Evolutionary conservation across 345 rosid genomes (phyloP).

Genomic region (Populus tremula): DNA sequence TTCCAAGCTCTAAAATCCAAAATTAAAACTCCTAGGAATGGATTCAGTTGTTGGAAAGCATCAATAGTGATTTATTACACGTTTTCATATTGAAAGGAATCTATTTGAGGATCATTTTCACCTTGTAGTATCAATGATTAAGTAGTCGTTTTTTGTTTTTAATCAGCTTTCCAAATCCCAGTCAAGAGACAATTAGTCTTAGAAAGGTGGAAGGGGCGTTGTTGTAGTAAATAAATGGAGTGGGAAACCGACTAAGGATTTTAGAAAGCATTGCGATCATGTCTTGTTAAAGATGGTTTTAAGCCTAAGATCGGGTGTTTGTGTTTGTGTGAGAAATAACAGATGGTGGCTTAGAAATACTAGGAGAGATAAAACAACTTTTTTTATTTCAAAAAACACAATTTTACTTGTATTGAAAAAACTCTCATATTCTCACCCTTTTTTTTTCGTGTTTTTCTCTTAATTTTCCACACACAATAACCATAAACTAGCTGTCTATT

Average conservation of each 20-base stretch:
- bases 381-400: no score
- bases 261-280: constrained; percentile 28
- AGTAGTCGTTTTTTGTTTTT: constrained; percentile 6
- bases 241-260: constrained; percentile 72
- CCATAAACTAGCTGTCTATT: no score
- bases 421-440: no score
- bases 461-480: no score
- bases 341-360: no score
- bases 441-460: no score
- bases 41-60: neutral
- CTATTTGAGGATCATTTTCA: neutral
- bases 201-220: constrained; percentile 70
- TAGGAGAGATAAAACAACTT: no score
- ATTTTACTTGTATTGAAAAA: no score
- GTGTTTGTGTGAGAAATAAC: no score
- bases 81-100: neutral
- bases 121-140: neutral
- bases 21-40: neutral
- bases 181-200: constrained; percentile 52
- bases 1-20: neutral
- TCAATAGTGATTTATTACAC: neutral
- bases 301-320: no score
- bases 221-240: constrained; percentile 79
- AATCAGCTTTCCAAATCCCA: constrained; percentile 70
- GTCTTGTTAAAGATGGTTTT: constrained; percentile 35